Percentiles rank a stretch among this genome's conserved stretches.
Conservation (phyloP, 2,329 filamentous ascomycete genomes). For the Fusarium gaditjirri region DNA sequence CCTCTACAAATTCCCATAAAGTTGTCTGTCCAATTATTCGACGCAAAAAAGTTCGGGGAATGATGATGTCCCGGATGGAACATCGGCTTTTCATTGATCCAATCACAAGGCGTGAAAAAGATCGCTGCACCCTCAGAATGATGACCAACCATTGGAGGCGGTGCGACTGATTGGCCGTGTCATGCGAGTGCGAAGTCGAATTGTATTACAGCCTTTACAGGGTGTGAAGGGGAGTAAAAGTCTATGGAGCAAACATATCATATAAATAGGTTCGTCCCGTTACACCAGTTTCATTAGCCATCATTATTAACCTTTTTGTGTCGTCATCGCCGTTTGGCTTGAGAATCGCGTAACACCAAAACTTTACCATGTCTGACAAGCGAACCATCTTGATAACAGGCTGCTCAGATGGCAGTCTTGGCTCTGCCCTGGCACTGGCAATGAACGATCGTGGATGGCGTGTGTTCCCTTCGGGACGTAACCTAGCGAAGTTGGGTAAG, state of each 20-base stretch:
- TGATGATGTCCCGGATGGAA: not conserved
- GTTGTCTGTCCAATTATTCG: not conserved
- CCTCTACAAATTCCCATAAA: rapidly evolving
- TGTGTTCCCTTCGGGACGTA: constrained; percentile 48
- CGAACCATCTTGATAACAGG: constrained; percentile 49
- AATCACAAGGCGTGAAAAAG: not conserved
- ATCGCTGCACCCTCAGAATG: not conserved
- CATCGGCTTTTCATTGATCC: not conserved
- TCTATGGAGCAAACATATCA: not conserved
- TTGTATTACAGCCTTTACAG: too few relatives aligned
- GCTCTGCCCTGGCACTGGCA: constrained; percentile 45
- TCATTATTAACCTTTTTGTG: not conserved
- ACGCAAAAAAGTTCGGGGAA: not conserved
- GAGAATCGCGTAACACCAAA: not conserved
- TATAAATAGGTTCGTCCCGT: not conserved
- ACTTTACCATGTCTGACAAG: not conserved
- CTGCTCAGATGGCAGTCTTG: constrained; percentile 49
- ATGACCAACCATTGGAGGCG: not conserved
- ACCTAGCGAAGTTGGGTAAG: constrained; percentile 38
- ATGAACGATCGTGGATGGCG: constrained; percentile 43
- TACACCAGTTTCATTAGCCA: not conserved
- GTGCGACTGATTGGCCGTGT: not conserved
- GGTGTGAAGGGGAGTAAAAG: too few relatives aligned
- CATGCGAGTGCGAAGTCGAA: not conserved
- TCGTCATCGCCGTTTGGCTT: rapidly evolving